Evolutionary conservation across 2,329 filamentous ascomycete genomes (phyloP), one percentile per base, ranked within the genome.

Genomic region (Biscogniauxia sp.): DNA sequence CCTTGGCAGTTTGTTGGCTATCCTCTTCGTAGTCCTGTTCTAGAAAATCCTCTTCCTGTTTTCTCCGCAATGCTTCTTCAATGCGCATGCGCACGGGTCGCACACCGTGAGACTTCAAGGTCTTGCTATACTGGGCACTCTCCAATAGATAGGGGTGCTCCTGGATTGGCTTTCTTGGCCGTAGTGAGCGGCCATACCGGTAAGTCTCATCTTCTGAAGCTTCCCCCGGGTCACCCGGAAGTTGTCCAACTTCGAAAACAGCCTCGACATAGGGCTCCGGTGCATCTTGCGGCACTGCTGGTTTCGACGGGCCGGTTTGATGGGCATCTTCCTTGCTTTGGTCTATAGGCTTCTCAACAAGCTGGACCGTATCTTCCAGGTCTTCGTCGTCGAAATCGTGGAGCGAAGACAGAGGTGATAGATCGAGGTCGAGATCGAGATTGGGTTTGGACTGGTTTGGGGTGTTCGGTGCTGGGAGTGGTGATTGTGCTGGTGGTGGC

Each of bases 141-240:
- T 87, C 84, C 3, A 86, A 73, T 5, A 82, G 72, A 63, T 87
- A 87, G 3, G 84, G 84, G 52, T 86, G 83, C 66, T 86, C 77
- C 68, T 87, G 84, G 6, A 87, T 87, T 1, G 84, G 84, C 62
- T 86, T 87, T 20, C 84, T 79, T 1, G 83, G 83, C 6, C 84
- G 79, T n/a, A 87, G 73, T 3, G 81, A 84, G 37, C 84, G 79
- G 62, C 79, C 65, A 19, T 62, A 59, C 50, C 57, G 62, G 51
- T 23, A 53, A 51, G 57, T 58, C 28, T 59, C 58, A 51, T 32
- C 52, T 15, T 56, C 55, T 57, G 59, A 41, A 19, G 19, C 56
- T 28, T 66, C 63, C 41, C 64, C 58, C 5, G 2, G 13, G 20
- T 63, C 63, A 13, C 57, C 61, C 25, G 56, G 51, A 13, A 41